Conservation (phyloP, 2,329 filamentous ascomycete species). For the Immersiporthe knoxdaviesiana region DNA sequence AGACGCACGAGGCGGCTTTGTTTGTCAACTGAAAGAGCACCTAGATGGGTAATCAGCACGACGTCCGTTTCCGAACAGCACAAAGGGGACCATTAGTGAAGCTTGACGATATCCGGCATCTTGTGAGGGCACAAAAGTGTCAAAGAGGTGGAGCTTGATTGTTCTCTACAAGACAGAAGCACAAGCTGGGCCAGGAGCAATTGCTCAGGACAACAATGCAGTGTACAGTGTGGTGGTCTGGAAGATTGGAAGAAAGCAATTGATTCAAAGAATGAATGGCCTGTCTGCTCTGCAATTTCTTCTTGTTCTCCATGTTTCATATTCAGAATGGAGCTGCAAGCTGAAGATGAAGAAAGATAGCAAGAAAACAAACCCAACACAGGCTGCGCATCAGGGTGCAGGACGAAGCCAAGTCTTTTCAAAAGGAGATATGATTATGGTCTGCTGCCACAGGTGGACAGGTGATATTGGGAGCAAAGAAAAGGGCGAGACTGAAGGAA, state of each 20-base stretch:
- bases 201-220: constrained; percentile 1
- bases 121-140: constrained; percentile 1
- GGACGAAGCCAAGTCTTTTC: not conserved
- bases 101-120: constrained; percentile 18
- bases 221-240: not conserved
- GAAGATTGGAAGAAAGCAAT: not conserved
- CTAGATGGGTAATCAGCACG: not conserved
- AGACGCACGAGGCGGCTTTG: constrained; percentile 17
- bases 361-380: not conserved
- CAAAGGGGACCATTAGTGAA: constrained; percentile 18
- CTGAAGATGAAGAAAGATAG: too few species aligned
- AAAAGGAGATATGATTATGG: not conserved
- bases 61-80: constrained; percentile 28
- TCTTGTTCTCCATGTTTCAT: too few species aligned
- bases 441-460: too few species aligned
- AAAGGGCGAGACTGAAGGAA: too few species aligned
- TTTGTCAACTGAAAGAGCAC: constrained; percentile 9
- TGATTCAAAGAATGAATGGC: not conserved
- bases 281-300: not conserved
- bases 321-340: too few species aligned
- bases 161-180: constrained; percentile 12
- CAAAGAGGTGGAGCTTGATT: constrained; percentile 4
- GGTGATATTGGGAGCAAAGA: too few species aligned
- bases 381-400: too few species aligned
- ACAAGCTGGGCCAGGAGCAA: not conserved